Evolutionary conservation across 768 basidiomycete genomes (phyloP).

Genomic region (Suillus discolor): DNA sequence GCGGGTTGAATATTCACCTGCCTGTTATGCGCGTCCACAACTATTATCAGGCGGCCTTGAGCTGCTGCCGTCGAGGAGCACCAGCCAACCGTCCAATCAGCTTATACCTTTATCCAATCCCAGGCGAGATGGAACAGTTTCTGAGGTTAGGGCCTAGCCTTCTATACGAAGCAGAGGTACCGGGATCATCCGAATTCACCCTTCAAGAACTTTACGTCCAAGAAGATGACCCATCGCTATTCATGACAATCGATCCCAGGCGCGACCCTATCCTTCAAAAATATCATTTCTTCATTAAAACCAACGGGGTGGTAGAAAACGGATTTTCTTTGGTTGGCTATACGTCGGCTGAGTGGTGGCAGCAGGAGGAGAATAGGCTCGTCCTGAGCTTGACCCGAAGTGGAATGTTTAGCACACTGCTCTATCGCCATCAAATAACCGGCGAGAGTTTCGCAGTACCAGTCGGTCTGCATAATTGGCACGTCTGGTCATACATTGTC

Average conservation of each 20-base stretch:
- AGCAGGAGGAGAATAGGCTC: not conserved
- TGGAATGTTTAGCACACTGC: not conserved
- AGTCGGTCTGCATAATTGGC: not conserved
- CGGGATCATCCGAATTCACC: not conserved
- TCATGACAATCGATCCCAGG: not conserved
- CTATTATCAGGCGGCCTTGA: not conserved
- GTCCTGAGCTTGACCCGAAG: not conserved
- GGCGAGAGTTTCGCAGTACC: not conserved
- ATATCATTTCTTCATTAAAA: not conserved
- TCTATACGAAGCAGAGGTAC: not conserved
- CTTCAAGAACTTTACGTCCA: not conserved
- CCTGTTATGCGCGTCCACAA: not conserved
- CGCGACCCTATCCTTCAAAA: not conserved
- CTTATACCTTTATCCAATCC: not conserved
- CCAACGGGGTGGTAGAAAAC: not conserved
- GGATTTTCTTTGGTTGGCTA: not conserved
- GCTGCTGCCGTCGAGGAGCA: not conserved
- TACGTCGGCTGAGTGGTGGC: not conserved
- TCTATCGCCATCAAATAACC: not conserved
- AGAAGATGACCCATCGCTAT: not conserved
- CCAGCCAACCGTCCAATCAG: not conserved
- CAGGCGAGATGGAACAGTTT: not conserved
- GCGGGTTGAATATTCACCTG: not conserved
- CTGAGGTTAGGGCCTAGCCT: not conserved
- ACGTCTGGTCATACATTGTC: not conserved